Base-by-base conservation (phyloP, 2,329 filamentous ascomycete genomes). In the Beauveria australis region DNA sequence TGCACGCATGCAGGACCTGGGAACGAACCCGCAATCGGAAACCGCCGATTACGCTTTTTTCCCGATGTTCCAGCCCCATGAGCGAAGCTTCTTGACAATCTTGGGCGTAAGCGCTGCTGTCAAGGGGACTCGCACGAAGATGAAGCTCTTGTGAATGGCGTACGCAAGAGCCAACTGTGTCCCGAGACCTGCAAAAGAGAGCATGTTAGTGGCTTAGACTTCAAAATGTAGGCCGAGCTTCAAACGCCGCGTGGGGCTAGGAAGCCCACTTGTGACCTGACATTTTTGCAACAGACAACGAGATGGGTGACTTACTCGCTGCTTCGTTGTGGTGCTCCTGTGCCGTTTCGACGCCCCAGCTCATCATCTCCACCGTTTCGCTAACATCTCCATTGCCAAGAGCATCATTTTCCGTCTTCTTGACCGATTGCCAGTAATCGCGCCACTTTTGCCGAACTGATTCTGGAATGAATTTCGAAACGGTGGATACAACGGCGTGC, bases 121-220 rank as follows among this genome's bases (percentile, higher is more conserved):
- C 64, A 97, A 76, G 9, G 94, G 94, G 10, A 99, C 91, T n/a
- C 94, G 85, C 66, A 97, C 74, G 74, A 99, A 96, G 69, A 99
- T 97, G 74, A 97, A 91, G 67, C 89, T 95, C 78, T 99, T 99
- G 80, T 99, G 94, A 62, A 99, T 91, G 30, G 93, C 93, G 71
- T 99, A 99, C 14, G 94, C 94, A 53, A 99, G 82, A 18, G 91
- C 92, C 33, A 99, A 79, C 71, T 97, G 92, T 9, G 94, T 97
- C 56, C 80, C 84, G 40, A 88, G 73, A 67, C 84, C 84, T 87
- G 64, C 30, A 44, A 30, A 14, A 4, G 48, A 16, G 14, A 8
- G 44, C n/a, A 52, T 54, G 65, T 72, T 66, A 72, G 67, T 60
- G 41, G 64, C 62, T 30, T 19, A 33, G 33, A 5, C 55, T 44